Conservation (phyloP, 2,329 filamentous ascomycete species). For the Aureobasidium sp. region DNA sequence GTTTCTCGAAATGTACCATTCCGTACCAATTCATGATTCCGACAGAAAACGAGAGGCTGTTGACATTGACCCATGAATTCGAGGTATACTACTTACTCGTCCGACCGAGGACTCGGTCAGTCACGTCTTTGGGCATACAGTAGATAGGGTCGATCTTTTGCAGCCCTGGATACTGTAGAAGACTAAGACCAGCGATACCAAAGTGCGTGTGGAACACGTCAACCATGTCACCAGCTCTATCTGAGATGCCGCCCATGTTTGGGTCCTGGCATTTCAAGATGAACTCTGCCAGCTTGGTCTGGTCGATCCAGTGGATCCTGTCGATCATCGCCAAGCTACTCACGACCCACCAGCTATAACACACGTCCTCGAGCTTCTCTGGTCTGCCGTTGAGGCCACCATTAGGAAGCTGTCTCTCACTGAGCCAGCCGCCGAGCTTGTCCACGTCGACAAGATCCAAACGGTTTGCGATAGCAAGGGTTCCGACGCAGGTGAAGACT, state of each 20-base stretch:
- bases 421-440: conserved; percentile 79
- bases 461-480: conserved; percentile 71
- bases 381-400: conserved; percentile 90
- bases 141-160: conserved; percentile 82
- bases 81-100: neutral
- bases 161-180: conserved; percentile 68
- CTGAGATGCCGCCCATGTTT: conserved; percentile 75
- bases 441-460: conserved; percentile 73
- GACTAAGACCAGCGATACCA: conserved; percentile 76
- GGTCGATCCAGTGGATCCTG: conserved; percentile 87
- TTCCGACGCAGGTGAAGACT: conserved; percentile 87
- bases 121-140: conserved; percentile 10
- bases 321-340: conserved; percentile 85
- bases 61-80: neutral
- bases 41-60: neutral
- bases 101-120: neutral
- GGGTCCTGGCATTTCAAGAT: conserved; percentile 84
- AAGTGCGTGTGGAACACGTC: conserved; percentile 96
- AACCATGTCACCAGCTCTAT: conserved; percentile 87
- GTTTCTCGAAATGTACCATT: neutral
- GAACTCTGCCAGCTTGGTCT: conserved; percentile 65
- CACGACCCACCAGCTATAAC: conserved; percentile 98
- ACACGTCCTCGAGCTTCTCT: conserved; percentile 93
- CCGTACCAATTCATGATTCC: neutral
- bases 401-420: conserved; percentile 77